Evolutionary conservation across 148 eudicot genomes (phyloP).

Genomic region (Tetragonia tetragonoides): DNA sequence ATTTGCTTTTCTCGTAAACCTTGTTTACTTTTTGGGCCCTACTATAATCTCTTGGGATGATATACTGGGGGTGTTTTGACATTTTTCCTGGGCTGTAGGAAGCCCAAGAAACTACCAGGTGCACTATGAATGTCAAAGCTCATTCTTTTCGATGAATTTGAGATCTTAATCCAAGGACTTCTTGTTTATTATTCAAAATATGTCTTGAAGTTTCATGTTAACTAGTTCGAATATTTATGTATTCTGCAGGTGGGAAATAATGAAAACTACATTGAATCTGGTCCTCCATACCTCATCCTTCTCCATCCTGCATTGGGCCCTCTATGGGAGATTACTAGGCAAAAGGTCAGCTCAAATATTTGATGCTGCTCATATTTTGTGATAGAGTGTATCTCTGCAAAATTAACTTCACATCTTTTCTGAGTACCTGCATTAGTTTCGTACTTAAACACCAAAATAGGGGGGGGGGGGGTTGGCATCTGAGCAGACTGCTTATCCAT

Average conservation of each 20-base stretch:
- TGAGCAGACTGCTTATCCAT: too few species aligned
- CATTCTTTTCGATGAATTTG: not conserved
- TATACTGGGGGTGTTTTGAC: not conserved
- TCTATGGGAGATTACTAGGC: conserved; percentile 88
- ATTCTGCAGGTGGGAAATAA: conserved; percentile 65
- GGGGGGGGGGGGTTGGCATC: too few species aligned
- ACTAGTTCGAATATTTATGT: conserved; percentile 6
- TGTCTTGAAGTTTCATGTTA: conserved; percentile 11
- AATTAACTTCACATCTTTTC: conserved; percentile 5
- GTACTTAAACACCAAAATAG: too few species aligned
- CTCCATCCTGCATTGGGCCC: conserved; percentile 99
- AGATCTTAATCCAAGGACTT: not conserved
- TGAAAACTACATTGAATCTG: conserved; percentile 66
- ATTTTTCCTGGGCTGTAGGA: not conserved
- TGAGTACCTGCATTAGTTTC: not conserved
- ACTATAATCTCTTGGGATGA: not conserved
- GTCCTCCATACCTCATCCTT: conserved; percentile 84
- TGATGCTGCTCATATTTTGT: not conserved
- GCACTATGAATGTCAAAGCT: not conserved
- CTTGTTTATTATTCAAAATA: not conserved
- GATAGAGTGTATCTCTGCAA: not conserved
- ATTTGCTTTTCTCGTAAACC: not conserved
- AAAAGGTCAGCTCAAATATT: conserved; percentile 54
- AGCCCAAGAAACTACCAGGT: conserved; percentile 6
- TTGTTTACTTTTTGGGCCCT: not conserved